phyloP scores from a whole-genome alignment of 2,329 filamentous ascomycete genomes.

The Neofusicoccum sp. region DNA sequence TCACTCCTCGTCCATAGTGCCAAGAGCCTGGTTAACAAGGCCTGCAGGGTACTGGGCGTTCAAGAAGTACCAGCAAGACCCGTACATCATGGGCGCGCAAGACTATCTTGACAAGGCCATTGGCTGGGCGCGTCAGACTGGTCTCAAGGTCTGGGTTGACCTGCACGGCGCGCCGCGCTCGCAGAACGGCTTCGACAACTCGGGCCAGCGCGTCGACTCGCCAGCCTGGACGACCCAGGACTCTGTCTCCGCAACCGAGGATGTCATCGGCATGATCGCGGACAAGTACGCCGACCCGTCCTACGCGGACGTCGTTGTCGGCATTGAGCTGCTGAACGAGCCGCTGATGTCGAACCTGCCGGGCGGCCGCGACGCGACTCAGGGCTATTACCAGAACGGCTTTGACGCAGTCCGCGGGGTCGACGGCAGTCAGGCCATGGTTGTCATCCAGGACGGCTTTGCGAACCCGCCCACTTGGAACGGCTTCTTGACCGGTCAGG shows the following conservation, averaged over 20 bases:
- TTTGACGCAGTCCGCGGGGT: conserved; percentile 48
- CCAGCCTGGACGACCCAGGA: conserved; percentile 49
- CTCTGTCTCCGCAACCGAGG: conserved; percentile 50
- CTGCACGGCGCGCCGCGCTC: conserved; percentile 53
- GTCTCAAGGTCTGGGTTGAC: conserved; percentile 58
- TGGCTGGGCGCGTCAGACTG: conserved; percentile 54
- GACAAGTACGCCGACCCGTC: conserved; percentile 54
- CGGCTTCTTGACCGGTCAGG: conserved; percentile 55
- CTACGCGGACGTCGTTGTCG: conserved; percentile 59
- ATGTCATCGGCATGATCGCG: conserved; percentile 58
- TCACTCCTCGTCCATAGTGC: too few relatives aligned
- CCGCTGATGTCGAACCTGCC: conserved; percentile 45
- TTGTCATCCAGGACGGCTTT: conserved; percentile 61
- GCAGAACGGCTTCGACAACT: conserved; percentile 64
- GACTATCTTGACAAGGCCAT: conserved; percentile 56
- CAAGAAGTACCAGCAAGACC: conserved; percentile 46
- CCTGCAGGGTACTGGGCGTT: conserved; percentile 56
- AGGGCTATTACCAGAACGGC: conserved; percentile 56
- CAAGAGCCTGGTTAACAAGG: too few relatives aligned
- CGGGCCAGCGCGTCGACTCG: conserved; percentile 48
- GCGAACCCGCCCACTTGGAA: conserved; percentile 57
- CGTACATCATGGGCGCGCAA: conserved; percentile 52
- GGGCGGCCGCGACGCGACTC: conserved; percentile 46
- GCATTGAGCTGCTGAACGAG: conserved; percentile 59
- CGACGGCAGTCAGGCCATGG: conserved; percentile 40